A percentile compares a stretch with the other conserved stretches of the same genome.
Conservation (phyloP, 1,139 yeast genomes). For the Suhomyces ambrosiae region DNA sequence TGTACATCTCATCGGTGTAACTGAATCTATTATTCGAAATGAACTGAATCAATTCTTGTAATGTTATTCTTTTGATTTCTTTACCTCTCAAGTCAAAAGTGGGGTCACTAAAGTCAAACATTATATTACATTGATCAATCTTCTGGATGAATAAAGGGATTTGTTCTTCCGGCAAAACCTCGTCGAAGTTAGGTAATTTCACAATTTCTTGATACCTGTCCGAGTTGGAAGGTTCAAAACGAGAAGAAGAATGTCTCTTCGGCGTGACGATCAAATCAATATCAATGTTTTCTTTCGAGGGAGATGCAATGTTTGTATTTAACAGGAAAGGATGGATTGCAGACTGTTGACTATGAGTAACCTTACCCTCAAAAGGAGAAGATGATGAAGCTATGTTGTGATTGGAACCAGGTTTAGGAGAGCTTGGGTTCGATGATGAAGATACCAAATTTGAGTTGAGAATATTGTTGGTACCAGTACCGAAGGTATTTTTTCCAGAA, state of each 20-base stretch:
- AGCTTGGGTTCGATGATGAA: slow-evolving; percentile 37
- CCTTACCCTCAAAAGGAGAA: slow-evolving; percentile 20
- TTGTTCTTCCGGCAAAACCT: slow-evolving; percentile 85
- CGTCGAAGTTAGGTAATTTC: slow-evolving; percentile 85
- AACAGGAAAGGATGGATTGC: slow-evolving; percentile 36
- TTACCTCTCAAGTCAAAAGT: slow-evolving; percentile 90
- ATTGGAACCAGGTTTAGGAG: slow-evolving; percentile 25
- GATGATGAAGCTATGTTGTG: slow-evolving; percentile 10
- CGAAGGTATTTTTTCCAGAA: slow-evolving; percentile 21
- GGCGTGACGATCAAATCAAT: slow-evolving; percentile 63
- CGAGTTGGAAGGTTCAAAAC: slow-evolving; percentile 79
- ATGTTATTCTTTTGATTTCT: slow-evolving; percentile 82
- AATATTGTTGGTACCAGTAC: slow-evolving; percentile 20
- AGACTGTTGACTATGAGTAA: slow-evolving; percentile 30
- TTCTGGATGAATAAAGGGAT: slow-evolving; percentile 81
- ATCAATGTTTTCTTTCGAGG: slow-evolving; percentile 46
- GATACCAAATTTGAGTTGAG: slow-evolving; percentile 28
- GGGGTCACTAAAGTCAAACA: slow-evolving; percentile 94
- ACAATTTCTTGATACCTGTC: slow-evolving; percentile 68
- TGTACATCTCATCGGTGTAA: slow-evolving; percentile 89
- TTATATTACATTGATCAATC: slow-evolving; percentile 90
- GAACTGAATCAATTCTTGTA: slow-evolving; percentile 87
- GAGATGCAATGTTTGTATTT: slow-evolving; percentile 47
- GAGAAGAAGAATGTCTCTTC: slow-evolving; percentile 88
- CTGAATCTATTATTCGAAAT: slow-evolving; percentile 80